Base-by-base conservation (phyloP, 2,329 filamentous ascomycete species). In the Chrysoporthe deuterocubensis region DNA sequence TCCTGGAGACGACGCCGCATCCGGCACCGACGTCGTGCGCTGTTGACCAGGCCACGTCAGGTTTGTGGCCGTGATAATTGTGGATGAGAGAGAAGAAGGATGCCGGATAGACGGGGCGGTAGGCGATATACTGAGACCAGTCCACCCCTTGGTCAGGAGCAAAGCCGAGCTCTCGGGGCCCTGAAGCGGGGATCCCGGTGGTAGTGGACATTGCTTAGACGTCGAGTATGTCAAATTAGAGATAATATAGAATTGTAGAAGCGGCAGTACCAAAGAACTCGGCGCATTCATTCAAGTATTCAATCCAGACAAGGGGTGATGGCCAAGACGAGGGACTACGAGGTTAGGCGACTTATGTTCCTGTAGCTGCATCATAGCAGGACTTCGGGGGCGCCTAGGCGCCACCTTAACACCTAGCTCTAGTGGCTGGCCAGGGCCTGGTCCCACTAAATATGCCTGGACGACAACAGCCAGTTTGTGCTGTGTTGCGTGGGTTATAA, bases 31-130 rank as follows among this genome's bases (percentile, higher is more conserved):
- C 40, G 18, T 73, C 71, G 21, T 73, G 70, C 26, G 69, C 70
- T 34, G 54, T 40, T 0, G 60, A 66, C 71, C 71, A 72, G 9
- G 26, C n/a, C 18, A 18, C 64, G 7, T 32, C 62, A 0, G 48
- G 40, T 37, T 72, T 71, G 42, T 58, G 54, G 11, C 40, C 11
- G 37, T 73, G 71, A 44, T 74, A 73, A 16, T 60, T 34, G 32
- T 69, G 72, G 40, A 73, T 71, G 21, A 71, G 71, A 37, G 67
- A 37, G 59, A 71, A 72, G 64, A 73, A 72, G 3, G 71, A 70
- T 4, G 56, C n/a, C 13, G 57, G 67, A 43, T 72, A 73, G 50
- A 64, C n/a, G 6, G 68, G 71, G 11, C 70, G 70, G 61, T 64
- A 67, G n/a, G 52, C 59, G 6, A 71, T 26, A 56, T 73, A 72